A percentile compares a stretch with the other conserved stretches of the same genome.
These are phyloP conservation scores for Madurella fahalii DNA, from an alignment of 2,329 filamentous ascomycete species.

Conservation along the genomic window DNA sequence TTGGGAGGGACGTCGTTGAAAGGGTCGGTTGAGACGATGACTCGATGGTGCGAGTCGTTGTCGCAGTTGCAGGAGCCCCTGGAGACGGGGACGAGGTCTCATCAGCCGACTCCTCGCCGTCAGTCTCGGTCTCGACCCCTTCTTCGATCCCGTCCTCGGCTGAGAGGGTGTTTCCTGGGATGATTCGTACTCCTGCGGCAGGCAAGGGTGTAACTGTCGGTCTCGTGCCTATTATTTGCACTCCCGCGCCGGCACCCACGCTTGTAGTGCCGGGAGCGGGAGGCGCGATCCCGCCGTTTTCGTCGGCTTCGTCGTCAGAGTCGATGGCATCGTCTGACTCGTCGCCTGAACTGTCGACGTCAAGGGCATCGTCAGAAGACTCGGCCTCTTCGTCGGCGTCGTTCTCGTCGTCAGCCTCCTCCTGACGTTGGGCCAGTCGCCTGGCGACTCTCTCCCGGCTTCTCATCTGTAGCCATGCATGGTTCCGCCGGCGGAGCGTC, in stretches of 20 bases:
- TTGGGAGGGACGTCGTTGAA: not conserved
- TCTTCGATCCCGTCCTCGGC: slow-evolving; percentile 3
- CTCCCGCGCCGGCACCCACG: not conserved
- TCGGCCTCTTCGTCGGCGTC: slow-evolving; percentile 6
- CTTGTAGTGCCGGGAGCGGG: not conserved
- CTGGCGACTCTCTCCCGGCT: slow-evolving; percentile 6
- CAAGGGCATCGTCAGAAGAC: slow-evolving; percentile 6
- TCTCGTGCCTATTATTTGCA: not conserved
- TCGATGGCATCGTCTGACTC: not conserved
- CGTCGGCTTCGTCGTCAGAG: not conserved
- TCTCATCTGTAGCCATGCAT: slow-evolving; percentile 20
- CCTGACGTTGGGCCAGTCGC: slow-evolving; percentile 12
- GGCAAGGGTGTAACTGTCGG: not conserved
- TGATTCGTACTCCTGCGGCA: not conserved
- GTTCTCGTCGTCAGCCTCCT: not conserved
- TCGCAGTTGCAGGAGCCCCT: not conserved
- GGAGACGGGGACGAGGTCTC: slow-evolving; percentile 2
- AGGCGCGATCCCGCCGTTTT: not conserved
- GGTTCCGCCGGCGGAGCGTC: slow-evolving; percentile 17
- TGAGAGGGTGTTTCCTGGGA: slow-evolving; percentile 5
- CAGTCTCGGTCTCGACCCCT: slow-evolving; percentile 12
- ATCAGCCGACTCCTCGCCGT: slow-evolving; percentile 7
- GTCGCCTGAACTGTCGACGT: slow-evolving; percentile 2
- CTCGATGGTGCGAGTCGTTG: not conserved
- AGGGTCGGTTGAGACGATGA: not conserved